phyloP scores from a whole-genome alignment of 1,284 basidiomycete species.

The Trametes polyzona region DNA sequence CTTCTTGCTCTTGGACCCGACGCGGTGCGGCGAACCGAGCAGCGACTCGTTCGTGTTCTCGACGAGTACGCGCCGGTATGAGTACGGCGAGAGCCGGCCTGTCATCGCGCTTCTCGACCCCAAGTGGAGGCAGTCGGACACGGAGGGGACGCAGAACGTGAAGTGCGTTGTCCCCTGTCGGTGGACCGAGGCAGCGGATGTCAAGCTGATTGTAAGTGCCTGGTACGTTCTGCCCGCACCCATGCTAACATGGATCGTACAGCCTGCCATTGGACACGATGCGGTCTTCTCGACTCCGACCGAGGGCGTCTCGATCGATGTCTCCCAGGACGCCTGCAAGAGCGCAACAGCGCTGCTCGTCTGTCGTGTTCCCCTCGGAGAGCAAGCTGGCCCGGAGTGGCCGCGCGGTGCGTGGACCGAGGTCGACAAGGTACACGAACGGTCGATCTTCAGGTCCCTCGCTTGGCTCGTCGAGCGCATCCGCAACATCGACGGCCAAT shows the following conservation, averaged over 20 bases:
- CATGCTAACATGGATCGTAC: conserved; percentile 13
- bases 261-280: conserved; percentile 59
- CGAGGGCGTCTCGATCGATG: conserved; percentile 55
- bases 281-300: conserved; percentile 72
- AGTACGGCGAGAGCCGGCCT: conserved; percentile 81
- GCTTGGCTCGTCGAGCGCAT: conserved; percentile 89
- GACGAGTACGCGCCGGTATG: conserved; percentile 74
- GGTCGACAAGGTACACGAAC: conserved; percentile 85
- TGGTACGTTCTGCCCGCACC: neutral
- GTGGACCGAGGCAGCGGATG: conserved; percentile 58
- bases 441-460: conserved; percentile 76
- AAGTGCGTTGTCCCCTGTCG: conserved; percentile 61
- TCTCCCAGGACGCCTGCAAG: conserved; percentile 64
- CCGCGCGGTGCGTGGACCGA: conserved; percentile 73
- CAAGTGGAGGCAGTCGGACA: conserved; percentile 76
- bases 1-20: conserved; percentile 87
- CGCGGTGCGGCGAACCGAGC: conserved; percentile 72
- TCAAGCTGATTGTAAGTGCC: conserved; percentile 56
- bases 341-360: conserved; percentile 81
- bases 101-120: conserved; percentile 72
- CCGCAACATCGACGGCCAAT: conserved; percentile 69
- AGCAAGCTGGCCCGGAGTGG: conserved; percentile 80
- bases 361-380: conserved; percentile 70
- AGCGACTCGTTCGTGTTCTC: conserved; percentile 86
- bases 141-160: conserved; percentile 51